phyloP scores from a whole-genome alignment of 169 alveolate genomes.

The Eimeria tenella region DNA sequence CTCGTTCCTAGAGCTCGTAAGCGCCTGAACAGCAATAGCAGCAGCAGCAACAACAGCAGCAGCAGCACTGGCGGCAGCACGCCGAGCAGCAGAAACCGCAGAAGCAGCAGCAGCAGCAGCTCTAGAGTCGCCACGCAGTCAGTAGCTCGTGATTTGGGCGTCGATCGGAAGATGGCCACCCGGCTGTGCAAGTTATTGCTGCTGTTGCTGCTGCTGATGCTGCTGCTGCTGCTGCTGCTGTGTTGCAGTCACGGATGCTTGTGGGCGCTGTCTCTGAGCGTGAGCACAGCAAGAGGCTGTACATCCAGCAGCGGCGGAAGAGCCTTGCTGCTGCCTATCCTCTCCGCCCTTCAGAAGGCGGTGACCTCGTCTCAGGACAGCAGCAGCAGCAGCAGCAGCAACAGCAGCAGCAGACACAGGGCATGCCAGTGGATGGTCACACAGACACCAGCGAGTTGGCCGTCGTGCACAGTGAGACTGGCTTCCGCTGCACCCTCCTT shows the following conservation, averaged over 20 bases:
- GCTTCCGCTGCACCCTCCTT: slow-evolving; percentile 19
- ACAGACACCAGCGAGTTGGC: background rate
- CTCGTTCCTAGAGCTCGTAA: slow-evolving; percentile 78
- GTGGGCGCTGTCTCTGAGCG: slow-evolving; percentile 76
- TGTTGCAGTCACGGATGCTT: slow-evolving; percentile 72
- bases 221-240: background rate
- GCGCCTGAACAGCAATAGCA: background rate
- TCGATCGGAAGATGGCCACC: too few relatives aligned
- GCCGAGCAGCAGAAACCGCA: background rate
- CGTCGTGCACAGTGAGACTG: background rate
- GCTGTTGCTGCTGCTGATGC: slow-evolving; percentile 42
- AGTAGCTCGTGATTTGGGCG: background rate
- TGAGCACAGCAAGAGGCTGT: slow-evolving; percentile 83
- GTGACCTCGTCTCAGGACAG: background rate
- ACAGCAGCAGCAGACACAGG: slow-evolving; percentile 5
- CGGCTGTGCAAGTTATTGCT: background rate
- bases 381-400: slow-evolving; percentile 55
- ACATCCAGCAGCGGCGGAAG: slow-evolving; percentile 85
- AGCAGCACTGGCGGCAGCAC: background rate
- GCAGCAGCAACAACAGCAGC: background rate
- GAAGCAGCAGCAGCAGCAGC: background rate
- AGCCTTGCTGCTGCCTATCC: slow-evolving; percentile 84
- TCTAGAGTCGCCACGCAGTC: background rate
- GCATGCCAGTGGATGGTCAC: background rate
- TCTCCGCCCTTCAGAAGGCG: slow-evolving; percentile 42